Evolutionary conservation across 2,329 filamentous ascomycete genomes (phyloP), one percentile per base, ranked within the genome.

Genomic region (Falciphora oryzae): DNA sequence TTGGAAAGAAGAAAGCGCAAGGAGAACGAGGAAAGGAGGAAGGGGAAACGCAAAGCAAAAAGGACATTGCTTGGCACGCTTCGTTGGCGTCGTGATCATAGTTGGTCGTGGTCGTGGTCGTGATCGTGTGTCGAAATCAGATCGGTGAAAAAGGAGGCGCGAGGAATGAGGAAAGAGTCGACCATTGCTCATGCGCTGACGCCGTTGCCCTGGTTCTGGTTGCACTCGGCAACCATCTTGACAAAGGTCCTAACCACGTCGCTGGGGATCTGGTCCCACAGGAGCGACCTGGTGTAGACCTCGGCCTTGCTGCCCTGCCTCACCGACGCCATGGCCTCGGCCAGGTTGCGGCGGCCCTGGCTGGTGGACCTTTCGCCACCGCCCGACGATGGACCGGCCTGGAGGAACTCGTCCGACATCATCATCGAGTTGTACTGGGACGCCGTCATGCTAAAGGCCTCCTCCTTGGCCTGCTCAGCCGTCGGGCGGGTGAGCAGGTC

Each of bases 231-330:
- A 71, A 97, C 90, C 85, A 96, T 93, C 77, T 92, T 91, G 72
- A 91, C 91, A 80, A 98, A 98, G 75, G 94, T 92, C 70, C 89
- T 87, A 64, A 99, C 92, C 61, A 98, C 93, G 69, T 98, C 93
- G 70, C 87, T 85, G 18, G 95, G 93, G 71, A 98, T 93, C 77
- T 93, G 91, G 73, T 97, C 93, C 92, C 92, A 97, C 65, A 98
- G 87, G 67, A 98, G 83, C 67, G 92, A 96, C 65, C 94, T 86
- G 44, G 93, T 96, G 79, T 97, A 97, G 57, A 97, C 91, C 72
- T 97, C 93, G 65, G 93, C 91, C 77, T 92, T 92, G 72, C 83
- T 85, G 71, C 83, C 82, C 71, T 83, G 85, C 70, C 92, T 88
- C 87, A 97, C 92, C 59, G 86, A 88, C 62, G 90, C 87, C 60